Base-by-base conservation (phyloP, 2,329 filamentous ascomycete genomes). In the Fusarium longipes region DNA sequence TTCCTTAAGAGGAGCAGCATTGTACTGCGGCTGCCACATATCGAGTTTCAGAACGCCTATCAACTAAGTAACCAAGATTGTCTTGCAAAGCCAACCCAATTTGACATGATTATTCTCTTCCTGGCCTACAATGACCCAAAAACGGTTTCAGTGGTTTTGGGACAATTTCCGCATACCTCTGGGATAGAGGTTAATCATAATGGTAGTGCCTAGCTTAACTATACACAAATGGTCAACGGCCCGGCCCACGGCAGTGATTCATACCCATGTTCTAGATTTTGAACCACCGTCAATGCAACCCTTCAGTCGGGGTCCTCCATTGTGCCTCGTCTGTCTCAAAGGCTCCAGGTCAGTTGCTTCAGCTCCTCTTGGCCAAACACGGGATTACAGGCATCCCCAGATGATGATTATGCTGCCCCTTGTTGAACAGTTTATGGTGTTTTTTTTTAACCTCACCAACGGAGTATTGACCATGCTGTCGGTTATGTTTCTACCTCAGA, bases 221-320 rank as follows among this genome's bases (percentile, higher is more conserved):
- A n/a, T n/a, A 33, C 49, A 51, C 32, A 57, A 44, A 62, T 52
- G 24, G 33, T 33, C 50, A 63, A 69, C 65, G 65, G 65, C 65
- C 65, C 65, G 65, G 59, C 52, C 65, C 65, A 63, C 51, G 58
- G 51, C 51, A 68, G 44, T 68, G 65, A 68, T 63, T 61, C 61
- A 67, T 45, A 35, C 45, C 49, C 53, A 59, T 62, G 62, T 59
- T 68, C 65, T 67, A 63, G 49, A 68, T 59, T 38, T 69, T 32
- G 36, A 56, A 58, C 52, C 57, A 63, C 52, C 44, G 43, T 25
- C 57, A 43, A 55, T 69, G 52, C 52, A 67, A 67, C 65, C 66
- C 52, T 68, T 68, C 66, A 63, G 66, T 66, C 44, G 47, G 32
- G 29, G 52, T 68, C 35, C 47, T 49, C 51, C 51, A 66, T 68